Base-by-base conservation (phyloP, 2,329 filamentous ascomycete species). In the Cephalotrichum gorgonifer region DNA sequence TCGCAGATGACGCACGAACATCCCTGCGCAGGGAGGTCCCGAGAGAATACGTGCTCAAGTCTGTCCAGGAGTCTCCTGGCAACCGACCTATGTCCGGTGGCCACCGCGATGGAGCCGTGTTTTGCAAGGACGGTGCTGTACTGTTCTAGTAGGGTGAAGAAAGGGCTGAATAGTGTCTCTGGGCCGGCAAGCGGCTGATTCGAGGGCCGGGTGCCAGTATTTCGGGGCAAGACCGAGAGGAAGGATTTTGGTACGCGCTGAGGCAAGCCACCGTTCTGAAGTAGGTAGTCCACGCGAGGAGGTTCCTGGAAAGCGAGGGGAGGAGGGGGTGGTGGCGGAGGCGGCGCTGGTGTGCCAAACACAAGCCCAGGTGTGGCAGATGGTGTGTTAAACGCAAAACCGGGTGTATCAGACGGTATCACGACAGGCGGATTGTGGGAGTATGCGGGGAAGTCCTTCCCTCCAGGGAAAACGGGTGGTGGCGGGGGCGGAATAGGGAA, bases 31-130 rank as follows among this genome's bases (percentile, higher is more conserved):
- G 90, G 90, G 31, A 98, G 83, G 60, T 97, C 91, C 52, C 93
- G 78, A 2, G 89, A 90, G 65, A 98, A 97, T 8, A 98, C 89
- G 50, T 91, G 88, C 62, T 96, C 91, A 4, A 98, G 73, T 33
- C 93, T 81, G 65, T 98, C 91, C 5, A 97, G 76, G 23, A 97
- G 69, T 47, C 90, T 80, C 5, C 93, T 82, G 3, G 93, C 93
- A n/a, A 97, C 86, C 0, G 91, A 96, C 48, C 88, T 82, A 64
- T 97, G 95, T 6, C 93, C 93, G 0, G 91, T 97, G 15, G 93
- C 93, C 2, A 97, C 93, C 2, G 93, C 93, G 5, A 98, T 71
- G 0, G 91, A 97, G 3, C 93, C 93, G 57, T 86, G 88, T 54
- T 85, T 89, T 39, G 76, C 72, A 54, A 97, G 75, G 4, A 98